Evolutionary conservation across 345 rosid genomes (phyloP).

Genomic region (Psidium friedrichsthalianum): DNA sequence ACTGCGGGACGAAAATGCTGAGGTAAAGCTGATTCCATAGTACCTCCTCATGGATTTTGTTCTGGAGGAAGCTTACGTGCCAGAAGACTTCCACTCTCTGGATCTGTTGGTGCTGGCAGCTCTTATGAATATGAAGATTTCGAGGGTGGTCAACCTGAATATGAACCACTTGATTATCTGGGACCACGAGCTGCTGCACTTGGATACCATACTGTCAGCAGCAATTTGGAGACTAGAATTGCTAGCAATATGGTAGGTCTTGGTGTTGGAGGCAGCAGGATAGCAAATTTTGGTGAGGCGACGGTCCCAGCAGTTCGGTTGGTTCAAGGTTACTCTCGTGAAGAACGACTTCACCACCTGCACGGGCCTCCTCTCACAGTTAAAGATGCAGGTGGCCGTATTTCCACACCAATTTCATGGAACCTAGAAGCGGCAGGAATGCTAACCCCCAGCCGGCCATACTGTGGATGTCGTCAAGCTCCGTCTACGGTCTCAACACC

Average conservation of each 20-base stretch:
- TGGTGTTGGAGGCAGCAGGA: constrained; percentile 16
- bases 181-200: constrained; percentile 18
- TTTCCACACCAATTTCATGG: no score
- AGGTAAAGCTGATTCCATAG: constrained; percentile 19
- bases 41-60: constrained; percentile 19
- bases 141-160: constrained; percentile 28
- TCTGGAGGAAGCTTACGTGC: constrained; percentile 18
- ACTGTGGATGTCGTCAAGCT: no score
- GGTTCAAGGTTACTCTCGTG: no score
- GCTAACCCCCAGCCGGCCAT: no score
- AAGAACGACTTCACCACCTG: no score
- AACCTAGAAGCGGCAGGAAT: no score
- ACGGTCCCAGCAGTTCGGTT: no score
- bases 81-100: constrained; percentile 16
- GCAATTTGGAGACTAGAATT: constrained; percentile 19
- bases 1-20: constrained; percentile 30
- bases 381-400: no score
- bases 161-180: constrained; percentile 31
- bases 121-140: constrained; percentile 24
- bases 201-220: constrained; percentile 16
- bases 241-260: constrained; percentile 14
- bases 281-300: constrained; percentile 26
- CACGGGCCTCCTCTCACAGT: no score
- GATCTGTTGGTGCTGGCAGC: constrained; percentile 12
- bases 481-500: no score